phyloP scores from a whole-genome alignment of 1,284 basidiomycete species.

The Pisolithus thermaeus region DNA sequence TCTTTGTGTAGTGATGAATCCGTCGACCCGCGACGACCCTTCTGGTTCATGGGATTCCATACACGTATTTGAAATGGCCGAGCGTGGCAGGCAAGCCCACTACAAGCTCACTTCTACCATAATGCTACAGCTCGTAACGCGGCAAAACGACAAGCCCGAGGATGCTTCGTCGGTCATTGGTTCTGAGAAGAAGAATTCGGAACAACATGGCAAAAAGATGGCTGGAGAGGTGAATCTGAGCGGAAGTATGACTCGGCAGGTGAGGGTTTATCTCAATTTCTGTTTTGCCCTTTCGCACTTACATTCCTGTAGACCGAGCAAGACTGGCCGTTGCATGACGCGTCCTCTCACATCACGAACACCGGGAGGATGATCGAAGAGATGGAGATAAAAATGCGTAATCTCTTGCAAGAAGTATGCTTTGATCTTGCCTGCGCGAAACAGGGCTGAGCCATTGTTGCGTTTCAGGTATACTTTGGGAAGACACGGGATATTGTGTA shows the following conservation, averaged over 20 bases:
- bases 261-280: slow-evolving; percentile 31
- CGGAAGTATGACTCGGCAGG: slow-evolving; percentile 97
- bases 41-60: slow-evolving; percentile 96
- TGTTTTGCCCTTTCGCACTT: slow-evolving; percentile 6
- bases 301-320: slow-evolving; percentile 64
- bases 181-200: slow-evolving; percentile 31
- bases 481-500: slow-evolving; percentile 96
- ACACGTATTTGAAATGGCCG: slow-evolving; percentile 93
- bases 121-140: slow-evolving; percentile 86
- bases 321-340: slow-evolving; percentile 75
- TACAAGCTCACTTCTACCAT: slow-evolving; percentile 98
- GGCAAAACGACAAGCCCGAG: slow-evolving; percentile 40
- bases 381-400: slow-evolving; percentile 98
- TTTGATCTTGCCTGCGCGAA: slow-evolving; percentile 6
- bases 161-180: slow-evolving; percentile 26
- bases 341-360: slow-evolving; percentile 85
- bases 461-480: slow-evolving; percentile 84
- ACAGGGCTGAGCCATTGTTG: slow-evolving; percentile 5
- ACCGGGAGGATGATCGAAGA: slow-evolving; percentile 95
- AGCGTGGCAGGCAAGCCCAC: slow-evolving; percentile 85
- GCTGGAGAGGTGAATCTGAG: slow-evolving; percentile 81
- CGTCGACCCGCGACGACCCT: slow-evolving; percentile 50
- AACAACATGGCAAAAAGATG: slow-evolving; percentile 43
- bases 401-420: slow-evolving; percentile 80
- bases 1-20: slow-evolving; percentile 48